These are phyloP conservation scores for Alternaria gansuensis DNA, from an alignment of 2,329 filamentous ascomycete species.

Conservation along the genomic window DNA sequence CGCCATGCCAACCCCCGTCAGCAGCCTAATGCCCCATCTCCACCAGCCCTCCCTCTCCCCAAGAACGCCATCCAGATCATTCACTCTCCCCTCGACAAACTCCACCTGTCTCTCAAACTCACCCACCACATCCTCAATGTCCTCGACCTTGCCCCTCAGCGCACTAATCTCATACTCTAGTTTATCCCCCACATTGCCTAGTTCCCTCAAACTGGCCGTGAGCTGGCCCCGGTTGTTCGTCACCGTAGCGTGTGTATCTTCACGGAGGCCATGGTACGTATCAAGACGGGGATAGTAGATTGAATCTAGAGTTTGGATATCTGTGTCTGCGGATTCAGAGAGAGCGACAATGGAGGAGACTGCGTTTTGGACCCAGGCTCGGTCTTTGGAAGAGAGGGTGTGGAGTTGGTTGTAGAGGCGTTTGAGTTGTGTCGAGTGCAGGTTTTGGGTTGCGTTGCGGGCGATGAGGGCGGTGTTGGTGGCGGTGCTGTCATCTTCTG, in stretches of 20 bases:
- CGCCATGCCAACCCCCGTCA: slow-evolving; percentile 9
- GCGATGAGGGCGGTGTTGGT: slow-evolving; percentile 20
- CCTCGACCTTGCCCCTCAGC: slow-evolving; percentile 80
- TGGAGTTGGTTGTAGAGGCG: slow-evolving; percentile 71
- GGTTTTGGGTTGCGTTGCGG: slow-evolving; percentile 42
- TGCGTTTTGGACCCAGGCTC: slow-evolving; percentile 69
- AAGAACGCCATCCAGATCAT: slow-evolving; percentile 67
- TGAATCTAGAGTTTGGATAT: slow-evolving; percentile 70
- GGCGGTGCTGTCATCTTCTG: background rate
- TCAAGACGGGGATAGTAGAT: slow-evolving; percentile 76
- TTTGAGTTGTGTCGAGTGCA: slow-evolving; percentile 47
- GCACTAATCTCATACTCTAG: slow-evolving; percentile 90
- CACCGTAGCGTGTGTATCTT: slow-evolving; percentile 73
- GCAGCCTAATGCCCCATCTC: slow-evolving; percentile 37
- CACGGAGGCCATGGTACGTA: slow-evolving; percentile 72
- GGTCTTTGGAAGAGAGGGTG: slow-evolving; percentile 62
- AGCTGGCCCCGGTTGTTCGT: slow-evolving; percentile 73
- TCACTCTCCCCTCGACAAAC: slow-evolving; percentile 54
- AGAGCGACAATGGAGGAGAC: slow-evolving; percentile 66
- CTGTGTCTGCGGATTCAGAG: slow-evolving; percentile 67
- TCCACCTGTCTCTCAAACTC: slow-evolving; percentile 77
- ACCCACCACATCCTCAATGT: slow-evolving; percentile 82
- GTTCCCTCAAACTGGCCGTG: slow-evolving; percentile 75
- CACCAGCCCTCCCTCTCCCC: slow-evolving; percentile 49
- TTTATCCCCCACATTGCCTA: slow-evolving; percentile 83